These are phyloP conservation scores for Polytrichum formosum DNA, from an alignment of 225 moss, liverwort and hornwort species.

Conservation along the genomic window DNA sequence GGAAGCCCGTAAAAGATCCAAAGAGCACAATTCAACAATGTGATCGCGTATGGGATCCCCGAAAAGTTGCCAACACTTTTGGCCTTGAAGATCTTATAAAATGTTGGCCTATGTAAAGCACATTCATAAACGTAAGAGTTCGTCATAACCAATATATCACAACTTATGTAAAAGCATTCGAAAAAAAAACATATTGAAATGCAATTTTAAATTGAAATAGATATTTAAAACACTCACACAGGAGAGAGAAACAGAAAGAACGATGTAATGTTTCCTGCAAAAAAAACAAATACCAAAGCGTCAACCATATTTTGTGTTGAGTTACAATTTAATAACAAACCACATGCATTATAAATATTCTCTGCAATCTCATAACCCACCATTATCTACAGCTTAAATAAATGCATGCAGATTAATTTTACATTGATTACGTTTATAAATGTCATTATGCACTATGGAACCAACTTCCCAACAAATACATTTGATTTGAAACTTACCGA, in stretches of 20 bases:
- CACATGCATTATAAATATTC: no score
- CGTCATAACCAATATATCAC: no score
- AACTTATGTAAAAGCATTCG: no score
- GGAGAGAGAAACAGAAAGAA: constrained; percentile 2
- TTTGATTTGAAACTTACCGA: no score
- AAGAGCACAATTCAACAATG: constrained; percentile 10
- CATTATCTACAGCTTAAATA: no score
- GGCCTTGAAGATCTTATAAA: background rate
- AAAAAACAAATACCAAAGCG: background rate
- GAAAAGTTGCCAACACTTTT: constrained; percentile 6
- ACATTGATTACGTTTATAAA: no score
- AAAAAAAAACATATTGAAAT: background rate
- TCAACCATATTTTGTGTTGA: no score
- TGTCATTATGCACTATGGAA: no score
- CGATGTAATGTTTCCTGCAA: constrained; percentile 6
- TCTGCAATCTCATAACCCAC: no score
- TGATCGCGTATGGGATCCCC: background rate
- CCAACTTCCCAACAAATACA: no score
- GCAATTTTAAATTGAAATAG: background rate
- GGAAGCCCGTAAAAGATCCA: constrained; percentile 12
- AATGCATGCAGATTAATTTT: no score
- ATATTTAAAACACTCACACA: background rate
- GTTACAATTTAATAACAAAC: no score
- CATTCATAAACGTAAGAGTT: background rate
- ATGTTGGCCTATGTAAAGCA: background rate